These are phyloP conservation scores for Schwanniomyces etchellsii DNA, from an alignment of 1,139 yeast genomes.

Conservation along the genomic window DNA sequence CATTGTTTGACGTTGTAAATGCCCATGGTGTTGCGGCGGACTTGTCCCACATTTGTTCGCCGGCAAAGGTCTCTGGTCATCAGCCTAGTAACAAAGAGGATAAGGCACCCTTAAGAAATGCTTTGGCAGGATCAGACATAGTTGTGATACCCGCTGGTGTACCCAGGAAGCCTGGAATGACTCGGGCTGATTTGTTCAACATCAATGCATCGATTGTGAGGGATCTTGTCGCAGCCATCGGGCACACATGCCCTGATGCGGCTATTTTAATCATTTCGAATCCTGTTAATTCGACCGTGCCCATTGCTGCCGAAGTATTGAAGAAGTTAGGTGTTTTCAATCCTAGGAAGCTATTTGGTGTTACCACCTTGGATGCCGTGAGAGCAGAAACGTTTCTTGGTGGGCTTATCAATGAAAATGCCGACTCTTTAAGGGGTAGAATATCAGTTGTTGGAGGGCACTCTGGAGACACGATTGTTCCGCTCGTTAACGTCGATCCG, in stretches of 20 bases:
- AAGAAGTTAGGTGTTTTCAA: constrained; percentile 56
- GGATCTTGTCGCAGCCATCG: constrained; percentile 54
- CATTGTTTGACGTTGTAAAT: constrained; percentile 62
- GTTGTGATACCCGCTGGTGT: constrained; percentile 81
- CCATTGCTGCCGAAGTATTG: constrained; percentile 69
- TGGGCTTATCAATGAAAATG: constrained; percentile 29
- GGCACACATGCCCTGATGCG: constrained; percentile 55
- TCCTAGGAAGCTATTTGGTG: constrained; percentile 64
- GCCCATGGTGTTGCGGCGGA: constrained; percentile 73
- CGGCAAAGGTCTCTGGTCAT: constrained; percentile 51
- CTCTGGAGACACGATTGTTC: constrained; percentile 73
- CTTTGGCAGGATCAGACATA: constrained; percentile 51
- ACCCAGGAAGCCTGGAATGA: constrained; percentile 78
- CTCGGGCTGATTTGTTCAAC: constrained; percentile 70
- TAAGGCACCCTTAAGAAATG: constrained; percentile 39
- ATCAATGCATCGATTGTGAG: constrained; percentile 67
- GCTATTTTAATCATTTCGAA: constrained; percentile 64
- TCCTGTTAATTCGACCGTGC: constrained; percentile 73
- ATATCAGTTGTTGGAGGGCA: constrained; percentile 71
- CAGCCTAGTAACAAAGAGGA: constrained; percentile 49
- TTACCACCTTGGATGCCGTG: constrained; percentile 66
- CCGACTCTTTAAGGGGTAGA: constrained; percentile 38
- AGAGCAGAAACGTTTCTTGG: constrained; percentile 65
- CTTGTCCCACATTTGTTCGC: constrained; percentile 63
- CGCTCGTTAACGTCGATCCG: constrained; percentile 34